Percentiles rank a stretch among this genome's conserved stretches.
phyloP scores from a whole-genome alignment of 1,284 basidiomycete genomes.

The Earliella scabrosa region DNA sequence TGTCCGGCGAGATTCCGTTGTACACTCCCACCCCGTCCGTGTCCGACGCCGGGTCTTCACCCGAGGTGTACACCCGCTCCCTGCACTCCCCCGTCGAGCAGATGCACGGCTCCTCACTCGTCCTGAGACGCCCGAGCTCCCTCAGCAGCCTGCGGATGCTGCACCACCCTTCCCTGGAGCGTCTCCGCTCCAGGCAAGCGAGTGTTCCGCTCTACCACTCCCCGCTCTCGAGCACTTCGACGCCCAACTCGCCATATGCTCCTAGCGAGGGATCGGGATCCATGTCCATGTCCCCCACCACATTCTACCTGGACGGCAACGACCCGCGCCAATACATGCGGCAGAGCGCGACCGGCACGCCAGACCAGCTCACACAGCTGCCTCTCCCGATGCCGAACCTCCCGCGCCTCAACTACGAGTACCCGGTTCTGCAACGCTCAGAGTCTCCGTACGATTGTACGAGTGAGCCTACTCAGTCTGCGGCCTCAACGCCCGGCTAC shows the following conservation, averaged over 20 bases:
- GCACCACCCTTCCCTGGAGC: slow-evolving; percentile 23
- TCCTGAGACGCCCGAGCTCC: slow-evolving; percentile 19
- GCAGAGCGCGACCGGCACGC: slow-evolving; percentile 1
- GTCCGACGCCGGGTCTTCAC: slow-evolving; percentile 23
- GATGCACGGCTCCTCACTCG: slow-evolving; percentile 9
- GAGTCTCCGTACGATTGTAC: slow-evolving; percentile 17
- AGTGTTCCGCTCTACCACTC: slow-evolving; percentile 21
- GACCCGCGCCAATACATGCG: slow-evolving; percentile 8
- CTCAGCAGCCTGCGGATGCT: slow-evolving; percentile 22
- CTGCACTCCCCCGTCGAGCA: slow-evolving; percentile 17
- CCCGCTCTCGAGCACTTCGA: slow-evolving; percentile 21
- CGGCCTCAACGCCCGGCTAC: slow-evolving; percentile 13
- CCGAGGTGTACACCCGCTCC: slow-evolving; percentile 19
- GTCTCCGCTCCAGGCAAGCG: slow-evolving; percentile 16
- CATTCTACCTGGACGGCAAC: slow-evolving; percentile 3
- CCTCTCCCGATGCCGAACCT: slow-evolving; percentile 18
- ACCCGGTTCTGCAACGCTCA: slow-evolving; percentile 8
- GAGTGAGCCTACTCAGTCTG: slow-evolving; percentile 9
- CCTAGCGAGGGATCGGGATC: slow-evolving; percentile 7
- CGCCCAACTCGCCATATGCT: slow-evolving; percentile 17
- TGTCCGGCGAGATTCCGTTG: slow-evolving; percentile 44
- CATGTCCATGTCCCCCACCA: slow-evolving; percentile 8
- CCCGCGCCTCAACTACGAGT: slow-evolving; percentile 18
- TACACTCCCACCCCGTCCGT: slow-evolving; percentile 29
- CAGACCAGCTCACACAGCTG: slow-evolving; percentile 19